phyloP scores from a whole-genome alignment of 352 stramenopile genomes.

The Pythium aristosporum region DNA sequence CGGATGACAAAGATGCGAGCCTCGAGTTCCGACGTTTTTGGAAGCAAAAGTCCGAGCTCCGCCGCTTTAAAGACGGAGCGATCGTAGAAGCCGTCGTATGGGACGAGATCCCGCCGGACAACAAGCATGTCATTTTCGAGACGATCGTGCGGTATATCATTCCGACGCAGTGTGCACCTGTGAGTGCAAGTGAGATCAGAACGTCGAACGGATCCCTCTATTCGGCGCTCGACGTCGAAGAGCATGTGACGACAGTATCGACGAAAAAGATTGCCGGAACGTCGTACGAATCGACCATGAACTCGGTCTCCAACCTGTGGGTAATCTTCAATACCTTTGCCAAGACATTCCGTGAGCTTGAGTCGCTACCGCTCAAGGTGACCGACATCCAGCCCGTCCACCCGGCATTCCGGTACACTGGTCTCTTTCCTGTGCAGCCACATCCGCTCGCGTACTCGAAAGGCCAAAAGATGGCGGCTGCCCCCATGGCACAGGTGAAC shows the following conservation, averaged over 20 bases:
- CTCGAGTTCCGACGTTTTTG: constrained; percentile 86
- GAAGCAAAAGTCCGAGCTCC: constrained; percentile 85
- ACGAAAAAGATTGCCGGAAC: constrained; percentile 45
- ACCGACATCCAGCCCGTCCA: constrained; percentile 78
- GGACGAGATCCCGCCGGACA: constrained; percentile 71
- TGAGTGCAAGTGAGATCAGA: constrained; percentile 56
- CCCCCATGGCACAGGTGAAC: constrained; percentile 59
- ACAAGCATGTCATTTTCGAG: constrained; percentile 69
- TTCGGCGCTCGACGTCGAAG: constrained; percentile 61
- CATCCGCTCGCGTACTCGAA: constrained; percentile 87
- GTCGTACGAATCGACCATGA: constrained; percentile 77
- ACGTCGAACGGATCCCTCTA: constrained; percentile 78
- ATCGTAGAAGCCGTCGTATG: constrained; percentile 90
- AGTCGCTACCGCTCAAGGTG: constrained; percentile 85
- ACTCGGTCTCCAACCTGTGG: constrained; percentile 71
- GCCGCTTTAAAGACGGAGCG: constrained; percentile 88
- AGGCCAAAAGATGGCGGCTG: constrained; percentile 50
- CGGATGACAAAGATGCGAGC: constrained; percentile 75
- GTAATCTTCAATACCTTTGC: constrained; percentile 81
- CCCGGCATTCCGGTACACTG: constrained; percentile 84
- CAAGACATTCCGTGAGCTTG: constrained; percentile 70
- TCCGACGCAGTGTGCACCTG: constrained; percentile 58
- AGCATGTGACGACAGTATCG: constrained; percentile 30
- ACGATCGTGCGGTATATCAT: constrained; percentile 78
- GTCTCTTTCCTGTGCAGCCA: constrained; percentile 74